Base-by-base conservation (phyloP, 805 yeast species). In the Lipomyces yamanashiensis region DNA sequence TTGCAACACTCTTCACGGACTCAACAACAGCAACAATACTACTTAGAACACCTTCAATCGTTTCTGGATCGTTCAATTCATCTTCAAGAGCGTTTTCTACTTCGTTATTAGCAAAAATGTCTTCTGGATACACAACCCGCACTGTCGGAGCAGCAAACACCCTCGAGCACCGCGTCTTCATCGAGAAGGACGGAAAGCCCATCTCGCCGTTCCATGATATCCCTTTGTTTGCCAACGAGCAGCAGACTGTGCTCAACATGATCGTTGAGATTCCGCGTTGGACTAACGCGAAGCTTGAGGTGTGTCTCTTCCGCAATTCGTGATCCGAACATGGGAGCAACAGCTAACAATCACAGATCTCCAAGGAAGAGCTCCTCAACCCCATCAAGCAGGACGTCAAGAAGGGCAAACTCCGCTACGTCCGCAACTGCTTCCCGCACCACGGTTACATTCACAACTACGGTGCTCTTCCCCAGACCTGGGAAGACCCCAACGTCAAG, bases 401-500 rank as follows among this genome's bases (percentile, higher is more conserved):
- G 84, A 93, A 95, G 84, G 98, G 98, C 71, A 88, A 65, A 59
- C 61, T 64, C 33, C 61, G 98, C 81, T 95, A 88, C 73, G 98
- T 95, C 65, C 88, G 96, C 82, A 95, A 95, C 85, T 87, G 96
- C 78, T 93, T 93, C 90, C 99, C 99, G 59, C 96, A 90, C 83
- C 96, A 95, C 78, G 99, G 99, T 73, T 93, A 95, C 83, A 93
- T 93, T 72, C 97, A 92, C 82, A 95, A 95, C 83, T 93, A 93
- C 78, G 99, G 98, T 78, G 98, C 98, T 55, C 89, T 93, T 85
- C 98, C 98, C 70, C 98, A 93, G 79, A 93, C 98, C 2, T 93
- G 98, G 98, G 99, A 93, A 77, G 96, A 95, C 74, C 96, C 96
- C n/a, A 84, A 87, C 63, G 79, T 79, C 58, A 72, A 69, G 60